Percentiles rank a stretch among this genome's conserved stretches.
phyloP scores from a whole-genome alignment of 257 asterid species.

The Avicennia marina region DNA sequence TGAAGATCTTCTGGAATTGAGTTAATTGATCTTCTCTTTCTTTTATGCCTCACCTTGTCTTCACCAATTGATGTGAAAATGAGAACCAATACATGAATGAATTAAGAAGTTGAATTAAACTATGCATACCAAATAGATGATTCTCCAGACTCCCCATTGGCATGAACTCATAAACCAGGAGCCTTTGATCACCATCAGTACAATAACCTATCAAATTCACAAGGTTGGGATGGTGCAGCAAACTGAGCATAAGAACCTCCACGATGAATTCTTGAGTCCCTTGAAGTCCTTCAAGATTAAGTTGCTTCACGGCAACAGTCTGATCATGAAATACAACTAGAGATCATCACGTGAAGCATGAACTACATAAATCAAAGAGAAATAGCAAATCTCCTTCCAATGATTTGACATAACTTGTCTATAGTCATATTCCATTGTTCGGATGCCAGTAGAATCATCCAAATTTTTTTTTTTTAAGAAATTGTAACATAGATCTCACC shows the following conservation, averaged over 20 bases:
- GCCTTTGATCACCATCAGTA: conserved; percentile 89
- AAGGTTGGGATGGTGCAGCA: conserved; percentile 79
- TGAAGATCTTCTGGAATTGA: neutral
- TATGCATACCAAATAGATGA: conserved; percentile 64
- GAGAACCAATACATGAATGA: neutral
- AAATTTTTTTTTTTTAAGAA: neutral
- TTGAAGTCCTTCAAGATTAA: conserved; percentile 83
- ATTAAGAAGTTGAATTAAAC: neutral
- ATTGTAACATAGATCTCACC: conserved; percentile 38
- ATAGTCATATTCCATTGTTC: no score
- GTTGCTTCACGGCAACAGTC: conserved; percentile 83
- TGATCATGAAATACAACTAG: conserved; percentile 18
- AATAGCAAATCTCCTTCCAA: no score
- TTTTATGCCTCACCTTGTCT: neutral
- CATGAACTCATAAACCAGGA: conserved; percentile 85
- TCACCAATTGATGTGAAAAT: conserved; percentile 8
- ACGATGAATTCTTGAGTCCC: conserved; percentile 88
- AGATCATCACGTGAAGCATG: conserved; percentile 2
- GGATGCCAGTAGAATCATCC: neutral
- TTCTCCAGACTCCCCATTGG: conserved; percentile 84
- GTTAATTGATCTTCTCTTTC: neutral
- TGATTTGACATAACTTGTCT: no score
- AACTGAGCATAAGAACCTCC: conserved; percentile 86
- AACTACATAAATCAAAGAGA: conserved; percentile 3
- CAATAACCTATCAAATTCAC: conserved; percentile 86